Evolutionary conservation across 495 filamentous ascomycete genomes (phyloP).

Genomic region (Cercophora sp.): DNA sequence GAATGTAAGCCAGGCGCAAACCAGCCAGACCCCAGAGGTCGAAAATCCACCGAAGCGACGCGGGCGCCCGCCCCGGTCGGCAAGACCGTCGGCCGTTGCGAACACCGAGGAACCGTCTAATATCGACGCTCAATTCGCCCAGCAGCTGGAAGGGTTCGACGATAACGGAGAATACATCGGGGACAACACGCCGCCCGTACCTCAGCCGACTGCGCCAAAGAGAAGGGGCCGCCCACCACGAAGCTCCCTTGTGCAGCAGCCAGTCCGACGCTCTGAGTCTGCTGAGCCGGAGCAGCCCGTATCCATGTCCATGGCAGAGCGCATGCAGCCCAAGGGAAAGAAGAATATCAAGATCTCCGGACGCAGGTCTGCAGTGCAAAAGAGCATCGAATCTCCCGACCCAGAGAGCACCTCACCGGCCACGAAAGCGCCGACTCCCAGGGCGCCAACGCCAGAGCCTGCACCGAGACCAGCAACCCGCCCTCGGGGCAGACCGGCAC

Average conservation of each 20-base stretch:
- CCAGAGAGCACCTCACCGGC: no score
- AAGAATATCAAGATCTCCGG: constrained; percentile 41
- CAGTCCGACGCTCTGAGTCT: constrained; percentile 7
- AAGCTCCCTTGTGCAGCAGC: constrained; percentile 4
- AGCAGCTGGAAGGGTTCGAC: constrained; percentile 25
- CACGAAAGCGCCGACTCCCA: neutral
- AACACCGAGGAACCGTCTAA: constrained; percentile 8
- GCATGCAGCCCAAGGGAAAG: constrained; percentile 42
- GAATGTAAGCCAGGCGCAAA: no score
- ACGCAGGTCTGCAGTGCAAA: no score
- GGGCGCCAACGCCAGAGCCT: neutral
- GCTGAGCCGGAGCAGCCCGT: constrained; percentile 9
- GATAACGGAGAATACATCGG: constrained; percentile 21
- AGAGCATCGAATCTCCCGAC: no score
- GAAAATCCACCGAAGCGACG: constrained; percentile 8
- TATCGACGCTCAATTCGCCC: constrained; percentile 23
- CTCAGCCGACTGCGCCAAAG: constrained; percentile 8
- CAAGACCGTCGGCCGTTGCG: neutral
- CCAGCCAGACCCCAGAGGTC: no score
- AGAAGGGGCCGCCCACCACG: constrained; percentile 26
- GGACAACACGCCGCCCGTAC: neutral
- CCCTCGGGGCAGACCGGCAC: neutral
- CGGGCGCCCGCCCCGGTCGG: constrained; percentile 20
- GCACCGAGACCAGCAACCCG: constrained; percentile 10
- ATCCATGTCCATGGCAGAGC: constrained; percentile 43